Evolutionary conservation across 306 rosid species (phyloP).

Genomic region (Cicer arietinum): DNA sequence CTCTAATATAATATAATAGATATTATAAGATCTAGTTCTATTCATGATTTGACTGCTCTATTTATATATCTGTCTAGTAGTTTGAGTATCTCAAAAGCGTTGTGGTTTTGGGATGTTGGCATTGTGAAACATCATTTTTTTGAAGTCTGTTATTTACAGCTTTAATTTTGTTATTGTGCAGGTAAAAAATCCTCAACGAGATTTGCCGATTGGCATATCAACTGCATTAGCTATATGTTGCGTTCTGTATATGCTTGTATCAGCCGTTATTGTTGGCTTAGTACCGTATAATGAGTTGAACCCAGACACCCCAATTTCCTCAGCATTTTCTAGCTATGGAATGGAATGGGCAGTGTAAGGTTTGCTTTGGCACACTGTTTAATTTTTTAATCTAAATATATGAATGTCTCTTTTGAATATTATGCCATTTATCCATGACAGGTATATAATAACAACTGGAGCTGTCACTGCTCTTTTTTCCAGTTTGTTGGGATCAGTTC

Average conservation of each 20-base stretch:
- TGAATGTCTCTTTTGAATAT: neutral
- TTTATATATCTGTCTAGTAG: slow-evolving; percentile 20
- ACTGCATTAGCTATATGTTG: slow-evolving; percentile 66
- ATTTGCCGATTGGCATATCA: slow-evolving; percentile 73
- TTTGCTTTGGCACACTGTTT: slow-evolving; percentile 39
- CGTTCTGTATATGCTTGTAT: slow-evolving; percentile 70
- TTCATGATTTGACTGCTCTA: neutral
- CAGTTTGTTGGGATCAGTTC: slow-evolving; percentile 83
- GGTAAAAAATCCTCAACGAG: slow-evolving; percentile 78
- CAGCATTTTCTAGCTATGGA: slow-evolving; percentile 66
- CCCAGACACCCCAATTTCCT: slow-evolving; percentile 78
- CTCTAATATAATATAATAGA: too few relatives aligned
- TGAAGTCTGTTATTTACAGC: slow-evolving; percentile 3
- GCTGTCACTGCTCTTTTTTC: slow-evolving; percentile 83
- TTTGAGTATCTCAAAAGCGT: slow-evolving; percentile 34
- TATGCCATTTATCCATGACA: slow-evolving; percentile 40
- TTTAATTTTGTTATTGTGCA: slow-evolving; percentile 43
- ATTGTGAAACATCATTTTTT: slow-evolving; percentile 17
- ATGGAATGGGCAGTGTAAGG: slow-evolving; percentile 84
- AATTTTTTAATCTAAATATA: slow-evolving; percentile 19
- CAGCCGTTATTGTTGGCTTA: slow-evolving; percentile 69
- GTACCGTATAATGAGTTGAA: slow-evolving; percentile 68
- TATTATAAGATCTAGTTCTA: neutral
- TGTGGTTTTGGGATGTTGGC: slow-evolving; percentile 19
- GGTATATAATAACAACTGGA: slow-evolving; percentile 77